phyloP scores from a whole-genome alignment of 768 basidiomycete genomes.

The Leccinum longicurvipes region DNA sequence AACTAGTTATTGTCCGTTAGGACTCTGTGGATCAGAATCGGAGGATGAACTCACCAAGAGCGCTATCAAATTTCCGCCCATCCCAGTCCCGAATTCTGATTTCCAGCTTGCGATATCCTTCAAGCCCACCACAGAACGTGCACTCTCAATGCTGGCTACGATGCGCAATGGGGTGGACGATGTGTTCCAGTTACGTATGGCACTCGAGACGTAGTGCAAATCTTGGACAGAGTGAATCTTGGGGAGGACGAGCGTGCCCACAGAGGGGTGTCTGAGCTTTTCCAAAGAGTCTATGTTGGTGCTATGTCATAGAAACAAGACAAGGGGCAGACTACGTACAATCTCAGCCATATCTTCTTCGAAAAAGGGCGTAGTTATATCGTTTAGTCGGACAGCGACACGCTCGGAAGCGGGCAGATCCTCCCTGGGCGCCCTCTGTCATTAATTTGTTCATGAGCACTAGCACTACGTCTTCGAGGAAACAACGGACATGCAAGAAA shows the following conservation, averaged over 20 bases:
- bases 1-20: slow-evolving; percentile 50
- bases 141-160: slow-evolving; percentile 85
- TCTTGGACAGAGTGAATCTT: slow-evolving; percentile 75
- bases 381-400: slow-evolving; percentile 73
- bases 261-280: slow-evolving; percentile 44
- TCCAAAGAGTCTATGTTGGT: slow-evolving; percentile 2
- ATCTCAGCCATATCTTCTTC: slow-evolving; percentile 58
- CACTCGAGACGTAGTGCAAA: slow-evolving; percentile 55
- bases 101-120: slow-evolving; percentile 71
- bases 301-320: neutral
- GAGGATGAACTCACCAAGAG: slow-evolving; percentile 44
- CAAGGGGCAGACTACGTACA: slow-evolving; percentile 40
- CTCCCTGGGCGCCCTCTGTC: slow-evolving; percentile 24
- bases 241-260: slow-evolving; percentile 75
- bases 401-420: slow-evolving; percentile 43
- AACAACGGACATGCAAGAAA: slow-evolving; percentile 51
- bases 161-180: slow-evolving; percentile 49
- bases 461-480: slow-evolving; percentile 1
- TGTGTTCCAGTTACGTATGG: slow-evolving; percentile 16
- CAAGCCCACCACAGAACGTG: slow-evolving; percentile 63
- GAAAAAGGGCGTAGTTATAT: slow-evolving; percentile 63
- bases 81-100: slow-evolving; percentile 39
- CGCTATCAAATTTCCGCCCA: slow-evolving; percentile 56
- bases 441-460: slow-evolving; percentile 10
- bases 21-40: neutral